Evolutionary conservation across 331 rosid species (phyloP).

Genomic region (Rhamnella rubrinervis): DNA sequence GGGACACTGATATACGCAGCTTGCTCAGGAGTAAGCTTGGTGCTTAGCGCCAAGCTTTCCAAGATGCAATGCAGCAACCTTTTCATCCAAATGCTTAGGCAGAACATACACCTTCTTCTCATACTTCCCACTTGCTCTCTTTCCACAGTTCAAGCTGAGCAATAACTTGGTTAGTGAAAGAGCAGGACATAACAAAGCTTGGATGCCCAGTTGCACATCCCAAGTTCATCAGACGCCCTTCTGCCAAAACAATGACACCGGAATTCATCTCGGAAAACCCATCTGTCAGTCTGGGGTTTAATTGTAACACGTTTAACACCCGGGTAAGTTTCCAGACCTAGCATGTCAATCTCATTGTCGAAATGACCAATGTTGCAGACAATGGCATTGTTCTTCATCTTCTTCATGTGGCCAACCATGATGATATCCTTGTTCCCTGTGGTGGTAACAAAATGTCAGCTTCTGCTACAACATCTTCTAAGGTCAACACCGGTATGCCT

Average conservation of each 20-base stretch:
- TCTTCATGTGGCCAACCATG: constrained; percentile 78
- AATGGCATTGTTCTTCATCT: constrained; percentile 97
- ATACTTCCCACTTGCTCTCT: constrained; percentile 69
- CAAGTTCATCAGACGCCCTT: constrained; percentile 96
- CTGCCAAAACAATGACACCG: constrained; percentile 78
- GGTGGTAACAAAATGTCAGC: constrained; percentile 93
- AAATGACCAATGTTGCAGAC: constrained; percentile 98
- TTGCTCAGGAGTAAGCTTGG: constrained; percentile 76
- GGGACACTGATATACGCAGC: constrained; percentile 90
- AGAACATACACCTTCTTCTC: constrained; percentile 88
- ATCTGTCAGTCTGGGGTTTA: constrained; percentile 94
- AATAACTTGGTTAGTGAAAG: constrained; percentile 96
- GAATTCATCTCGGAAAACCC: constrained; percentile 85
- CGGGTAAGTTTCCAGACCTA: constrained; percentile 71
- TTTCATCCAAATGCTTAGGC: constrained; percentile 95
- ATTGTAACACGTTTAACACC: constrained; percentile 84
- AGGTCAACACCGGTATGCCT: constrained; percentile 70
- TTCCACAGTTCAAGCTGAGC: constrained; percentile 98
- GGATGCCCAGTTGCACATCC: constrained; percentile 99
- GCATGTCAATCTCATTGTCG: constrained; percentile 92
- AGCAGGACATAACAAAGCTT: constrained; percentile 98
- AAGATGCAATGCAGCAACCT: constrained; percentile 92
- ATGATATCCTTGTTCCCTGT: constrained; percentile 98
- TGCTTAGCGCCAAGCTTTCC: constrained; percentile 94
- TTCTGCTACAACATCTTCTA: constrained; percentile 52